Conservation (phyloP, 352 stramenopile species). For the Globisporangium splendens region DNA sequence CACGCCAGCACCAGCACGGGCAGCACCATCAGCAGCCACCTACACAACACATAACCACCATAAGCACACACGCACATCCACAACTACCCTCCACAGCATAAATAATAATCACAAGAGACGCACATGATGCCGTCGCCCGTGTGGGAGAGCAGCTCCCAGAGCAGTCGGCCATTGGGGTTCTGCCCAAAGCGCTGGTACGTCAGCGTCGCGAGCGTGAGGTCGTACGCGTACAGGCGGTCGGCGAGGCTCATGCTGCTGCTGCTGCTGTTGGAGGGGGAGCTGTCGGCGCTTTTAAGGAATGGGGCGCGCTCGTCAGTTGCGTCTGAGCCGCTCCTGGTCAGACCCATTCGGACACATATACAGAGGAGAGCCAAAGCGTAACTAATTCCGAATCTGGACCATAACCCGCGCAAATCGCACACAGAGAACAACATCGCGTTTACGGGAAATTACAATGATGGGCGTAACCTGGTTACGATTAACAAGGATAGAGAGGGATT, state of each 20-base stretch:
- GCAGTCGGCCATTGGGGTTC: conserved; percentile 33
- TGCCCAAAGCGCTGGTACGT: conserved; percentile 66
- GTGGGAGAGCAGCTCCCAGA: conserved; percentile 78
- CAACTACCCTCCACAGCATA: background rate
- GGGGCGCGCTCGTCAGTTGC: background rate
- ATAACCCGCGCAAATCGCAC: background rate
- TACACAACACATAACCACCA: conserved; percentile 9
- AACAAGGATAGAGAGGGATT: too few relatives aligned
- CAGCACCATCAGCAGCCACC: conserved; percentile 57
- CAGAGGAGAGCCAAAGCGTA: background rate
- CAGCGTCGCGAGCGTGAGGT: conserved; percentile 69
- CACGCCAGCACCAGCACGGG: conserved; percentile 36
- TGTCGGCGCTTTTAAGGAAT: background rate
- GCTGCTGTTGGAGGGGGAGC: background rate
- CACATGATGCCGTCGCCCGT: conserved; percentile 83
- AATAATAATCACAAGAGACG: too few relatives aligned
- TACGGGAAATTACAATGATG: too few relatives aligned
- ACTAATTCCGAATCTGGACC: conserved; percentile 1
- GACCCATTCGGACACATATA: conserved; percentile 5
- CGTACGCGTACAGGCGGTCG: conserved; percentile 65
- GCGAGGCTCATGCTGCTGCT: conserved; percentile 40
- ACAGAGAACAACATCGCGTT: background rate
- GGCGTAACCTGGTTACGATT: too few relatives aligned
- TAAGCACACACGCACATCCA: background rate
- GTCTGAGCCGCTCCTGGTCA: background rate